A percentile compares a stretch with the other conserved stretches of the same genome.
phyloP scores from a whole-genome alignment of 1,284 basidiomycete genomes.

The Ustilago sp. region DNA sequence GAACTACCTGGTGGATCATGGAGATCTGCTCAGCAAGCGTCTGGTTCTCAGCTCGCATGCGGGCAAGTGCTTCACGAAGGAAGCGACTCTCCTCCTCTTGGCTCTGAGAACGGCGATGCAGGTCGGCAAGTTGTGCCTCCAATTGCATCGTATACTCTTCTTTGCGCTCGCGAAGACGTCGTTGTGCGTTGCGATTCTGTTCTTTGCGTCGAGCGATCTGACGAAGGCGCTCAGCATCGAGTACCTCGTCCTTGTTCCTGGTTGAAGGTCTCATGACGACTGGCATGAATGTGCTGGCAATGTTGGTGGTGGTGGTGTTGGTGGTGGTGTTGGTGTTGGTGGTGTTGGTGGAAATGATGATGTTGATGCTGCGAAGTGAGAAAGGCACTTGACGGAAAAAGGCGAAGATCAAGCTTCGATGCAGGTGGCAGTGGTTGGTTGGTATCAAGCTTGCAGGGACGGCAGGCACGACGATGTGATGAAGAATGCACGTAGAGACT shows the following conservation, averaged over 20 bases:
- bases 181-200: constrained; percentile 54
- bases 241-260: constrained; percentile 28
- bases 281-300: constrained; percentile 23
- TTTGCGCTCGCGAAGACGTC: constrained; percentile 52
- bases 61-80: constrained; percentile 41
- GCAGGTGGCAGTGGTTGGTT: neutral
- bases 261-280: constrained; percentile 25
- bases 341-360: too few relatives aligned
- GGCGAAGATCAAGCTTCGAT: neutral
- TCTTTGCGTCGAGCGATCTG: constrained; percentile 53
- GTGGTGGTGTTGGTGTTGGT: neutral
- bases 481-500: neutral
- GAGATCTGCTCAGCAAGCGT: constrained; percentile 40
- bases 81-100: constrained; percentile 51
- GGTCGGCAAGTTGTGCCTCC: constrained; percentile 44
- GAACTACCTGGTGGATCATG: constrained; percentile 36
- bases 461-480: constrained; percentile 25
- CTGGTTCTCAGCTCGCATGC: constrained; percentile 51
- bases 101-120: constrained; percentile 47
- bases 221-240: constrained; percentile 44
- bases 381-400: neutral
- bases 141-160: constrained; percentile 56
- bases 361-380: too few relatives aligned
- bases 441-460: constrained; percentile 23
- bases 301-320: neutral